Conservation (phyloP, 164 flowering plant species). For the Vitis labrusca region DNA sequence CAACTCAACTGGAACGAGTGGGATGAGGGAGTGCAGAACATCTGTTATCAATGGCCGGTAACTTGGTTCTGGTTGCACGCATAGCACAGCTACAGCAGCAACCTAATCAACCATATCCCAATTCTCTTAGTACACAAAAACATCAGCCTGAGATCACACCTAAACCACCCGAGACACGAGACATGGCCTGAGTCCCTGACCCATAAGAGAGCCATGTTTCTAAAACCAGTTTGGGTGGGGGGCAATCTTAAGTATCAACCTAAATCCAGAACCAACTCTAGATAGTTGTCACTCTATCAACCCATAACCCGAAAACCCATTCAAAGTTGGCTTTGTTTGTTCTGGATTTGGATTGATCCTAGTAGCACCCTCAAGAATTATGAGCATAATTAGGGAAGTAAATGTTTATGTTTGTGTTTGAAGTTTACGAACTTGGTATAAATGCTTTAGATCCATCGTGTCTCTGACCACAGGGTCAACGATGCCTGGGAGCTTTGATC, state of each 20-base stretch:
- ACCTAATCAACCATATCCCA: slow-evolving; percentile 40
- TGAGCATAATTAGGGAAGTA: not conserved
- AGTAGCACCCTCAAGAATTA: not conserved
- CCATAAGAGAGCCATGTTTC: no score
- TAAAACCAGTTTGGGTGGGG: no score
- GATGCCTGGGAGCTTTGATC: slow-evolving; percentile 85
- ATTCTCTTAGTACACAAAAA: no score
- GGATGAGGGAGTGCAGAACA: slow-evolving; percentile 73
- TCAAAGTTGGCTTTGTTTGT: not conserved
- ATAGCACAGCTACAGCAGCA: slow-evolving; percentile 84
- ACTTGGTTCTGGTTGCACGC: slow-evolving; percentile 86
- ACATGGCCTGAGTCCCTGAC: no score
- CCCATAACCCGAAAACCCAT: not conserved
- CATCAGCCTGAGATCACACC: no score
- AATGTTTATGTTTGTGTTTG: not conserved
- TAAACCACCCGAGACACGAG: no score
- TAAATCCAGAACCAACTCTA: not conserved
- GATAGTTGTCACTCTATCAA: no score
- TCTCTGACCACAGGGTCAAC: slow-evolving; percentile 83
- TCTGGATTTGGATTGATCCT: not conserved
- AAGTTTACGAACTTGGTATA: slow-evolving; percentile 68
- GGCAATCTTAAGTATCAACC: not conserved
- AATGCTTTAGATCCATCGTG: slow-evolving; percentile 87
- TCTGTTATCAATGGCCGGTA: slow-evolving; percentile 84
- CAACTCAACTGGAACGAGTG: slow-evolving; percentile 75